Evolutionary conservation across 371 early-diverging fungal genomes (phyloP), one percentile per base, ranked within the genome.

Genomic region (Parasitella parasitica): DNA sequence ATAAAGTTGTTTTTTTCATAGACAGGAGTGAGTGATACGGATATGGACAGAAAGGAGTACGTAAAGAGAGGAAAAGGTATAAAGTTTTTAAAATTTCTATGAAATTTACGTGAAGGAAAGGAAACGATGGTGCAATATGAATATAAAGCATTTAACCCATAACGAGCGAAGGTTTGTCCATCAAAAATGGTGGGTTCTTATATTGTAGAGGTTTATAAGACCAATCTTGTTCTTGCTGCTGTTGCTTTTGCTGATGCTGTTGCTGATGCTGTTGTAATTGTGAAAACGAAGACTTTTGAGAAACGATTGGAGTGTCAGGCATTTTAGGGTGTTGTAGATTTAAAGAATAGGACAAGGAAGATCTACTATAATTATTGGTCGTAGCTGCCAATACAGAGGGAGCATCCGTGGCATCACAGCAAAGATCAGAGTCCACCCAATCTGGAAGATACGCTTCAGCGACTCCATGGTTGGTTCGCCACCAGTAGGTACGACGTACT

Each of bases 401-500:
- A 35, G 57, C 54, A 28, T 64, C 51, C 64, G 58, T 58, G 0
- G 43, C 46, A 28, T 53, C 32, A 28, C 64, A 57, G 9, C 64
- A 64, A 1, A 64, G 18, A 27, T 64, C 58, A 15, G 57, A 36
- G 27, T 64, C 64, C 1, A 58, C 37, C 58, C 66, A 66, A 6
- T 43, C 43, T 5, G 66, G 79, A 60, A 59, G 62, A 63, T 52
- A 66, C 57, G 67, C 70, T 66, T 39, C 38, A 61, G 52, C 79
- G 63, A 41, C 54, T 67, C 22, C 30, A 54, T 56, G 67, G 52
- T 46, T 57, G 59, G 41, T 56, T 58, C 43, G 58, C 79, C 66
- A 66, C 66, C 66, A 66, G 0, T 32, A 57, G 1, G 53, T 43
- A 28, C 66, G 66, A 22, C 66, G 61, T 1, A 66, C 24, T 12